phyloP scores from a whole-genome alignment of 768 basidiomycete genomes.

The Pleurotus sapidus region DNA sequence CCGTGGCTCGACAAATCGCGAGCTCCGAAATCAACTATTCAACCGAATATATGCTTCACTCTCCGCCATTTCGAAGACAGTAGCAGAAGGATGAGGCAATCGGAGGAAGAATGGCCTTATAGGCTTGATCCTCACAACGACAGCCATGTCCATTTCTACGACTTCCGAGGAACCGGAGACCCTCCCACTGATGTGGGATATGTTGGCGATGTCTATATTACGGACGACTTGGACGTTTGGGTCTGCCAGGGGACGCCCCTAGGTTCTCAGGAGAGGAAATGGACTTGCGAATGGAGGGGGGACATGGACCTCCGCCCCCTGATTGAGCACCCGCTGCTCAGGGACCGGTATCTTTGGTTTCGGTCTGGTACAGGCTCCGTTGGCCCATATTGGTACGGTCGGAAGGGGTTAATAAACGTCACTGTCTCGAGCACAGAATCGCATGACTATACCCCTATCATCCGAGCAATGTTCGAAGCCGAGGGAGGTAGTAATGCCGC shows the following conservation, averaged over 20 bases:
- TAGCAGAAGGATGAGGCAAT: background rate
- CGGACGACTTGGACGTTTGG: background rate
- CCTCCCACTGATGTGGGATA: background rate
- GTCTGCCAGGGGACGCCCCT: background rate
- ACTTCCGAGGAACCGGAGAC: background rate
- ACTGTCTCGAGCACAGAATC: background rate
- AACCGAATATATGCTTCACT: background rate
- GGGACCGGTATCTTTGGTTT: slow-evolving; percentile 1
- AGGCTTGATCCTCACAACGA: background rate
- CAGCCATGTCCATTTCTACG: background rate
- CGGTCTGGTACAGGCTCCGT: background rate
- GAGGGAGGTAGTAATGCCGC: background rate
- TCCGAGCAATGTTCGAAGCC: background rate
- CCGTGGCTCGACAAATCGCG: slow-evolving; percentile 9
- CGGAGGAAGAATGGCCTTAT: background rate
- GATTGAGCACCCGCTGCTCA: background rate
- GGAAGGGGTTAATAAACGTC: background rate
- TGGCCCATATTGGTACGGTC: background rate
- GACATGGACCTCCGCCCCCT: background rate
- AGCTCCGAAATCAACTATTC: background rate
- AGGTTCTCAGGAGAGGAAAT: background rate
- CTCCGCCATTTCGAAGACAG: slow-evolving; percentile 6
- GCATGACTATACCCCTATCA: background rate
- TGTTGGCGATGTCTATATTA: slow-evolving; percentile 1
- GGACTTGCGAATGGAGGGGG: background rate